Evolutionary conservation across 2,329 filamentous ascomycete species (phyloP).

Genomic region (Alternaria brassicicola): DNA sequence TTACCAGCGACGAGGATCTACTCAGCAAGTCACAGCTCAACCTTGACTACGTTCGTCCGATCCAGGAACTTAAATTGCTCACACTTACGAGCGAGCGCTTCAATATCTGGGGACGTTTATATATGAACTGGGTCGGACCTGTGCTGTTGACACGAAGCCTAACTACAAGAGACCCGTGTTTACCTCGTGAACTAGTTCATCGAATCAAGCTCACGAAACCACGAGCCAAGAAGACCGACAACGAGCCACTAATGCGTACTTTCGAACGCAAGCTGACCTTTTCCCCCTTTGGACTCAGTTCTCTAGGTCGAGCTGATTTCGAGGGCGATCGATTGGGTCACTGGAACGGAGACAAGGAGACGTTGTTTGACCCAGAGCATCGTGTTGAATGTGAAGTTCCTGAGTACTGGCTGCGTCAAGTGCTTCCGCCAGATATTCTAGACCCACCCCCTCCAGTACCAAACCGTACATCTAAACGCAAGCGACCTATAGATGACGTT

Average conservation of each 20-base stretch:
- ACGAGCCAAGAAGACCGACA: constrained; percentile 26
- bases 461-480: constrained; percentile 22
- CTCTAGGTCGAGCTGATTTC: constrained; percentile 35
- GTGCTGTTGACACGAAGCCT: constrained; percentile 44
- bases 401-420: constrained; percentile 39
- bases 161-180: constrained; percentile 7
- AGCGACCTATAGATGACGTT: constrained; percentile 6
- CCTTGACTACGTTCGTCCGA: constrained; percentile 34
- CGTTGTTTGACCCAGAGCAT: constrained; percentile 39
- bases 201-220: constrained; percentile 41
- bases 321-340: constrained; percentile 36
- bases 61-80: constrained; percentile 47
- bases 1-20: constrained; percentile 43
- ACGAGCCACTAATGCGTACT: constrained; percentile 7
- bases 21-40: constrained; percentile 34
- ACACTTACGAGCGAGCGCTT: constrained; percentile 43
- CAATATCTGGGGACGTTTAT: constrained; percentile 48
- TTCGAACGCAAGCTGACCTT: constrained; percentile 47
- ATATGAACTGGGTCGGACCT: constrained; percentile 49
- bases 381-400: constrained; percentile 48
- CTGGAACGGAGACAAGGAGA: constrained; percentile 23
- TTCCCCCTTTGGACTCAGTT: constrained; percentile 41
- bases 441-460: constrained; percentile 19
- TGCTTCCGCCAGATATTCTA: constrained; percentile 34
- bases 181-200: constrained; percentile 27